A percentile compares a stretch with the other conserved stretches of the same genome.
These are phyloP conservation scores for Ophiosphaerella herpotricha DNA, from an alignment of 2,329 filamentous ascomycete species.

Conservation along the genomic window DNA sequence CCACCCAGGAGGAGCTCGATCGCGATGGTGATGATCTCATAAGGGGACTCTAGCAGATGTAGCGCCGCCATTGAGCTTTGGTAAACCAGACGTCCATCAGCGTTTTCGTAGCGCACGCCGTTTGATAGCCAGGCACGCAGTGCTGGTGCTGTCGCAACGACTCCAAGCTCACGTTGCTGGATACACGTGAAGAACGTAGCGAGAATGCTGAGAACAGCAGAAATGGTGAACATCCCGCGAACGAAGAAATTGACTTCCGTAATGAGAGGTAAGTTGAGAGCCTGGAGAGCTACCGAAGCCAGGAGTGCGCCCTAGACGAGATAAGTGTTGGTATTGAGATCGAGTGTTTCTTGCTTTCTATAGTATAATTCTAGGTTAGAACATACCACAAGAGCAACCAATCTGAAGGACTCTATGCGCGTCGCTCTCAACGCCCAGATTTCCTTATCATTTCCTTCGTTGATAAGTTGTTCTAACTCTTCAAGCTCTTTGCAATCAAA, in stretches of 20 bases:
- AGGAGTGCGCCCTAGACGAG: conserved; percentile 21
- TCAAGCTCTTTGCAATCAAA: conserved; percentile 25
- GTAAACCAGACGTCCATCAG: neutral
- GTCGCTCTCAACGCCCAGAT: conserved; percentile 11
- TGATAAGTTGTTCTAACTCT: conserved; percentile 20
- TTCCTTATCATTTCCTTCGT: conserved; percentile 16
- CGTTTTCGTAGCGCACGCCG: conserved; percentile 11
- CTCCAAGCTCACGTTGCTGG: conserved; percentile 22
- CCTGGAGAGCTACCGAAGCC: conserved; percentile 17
- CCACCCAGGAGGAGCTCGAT: conserved; percentile 18
- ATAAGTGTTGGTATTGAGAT: too few species aligned
- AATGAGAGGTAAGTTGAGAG: conserved; percentile 16
- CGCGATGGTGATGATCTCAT: conserved; percentile 20
- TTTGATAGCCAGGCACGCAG: conserved; percentile 23
- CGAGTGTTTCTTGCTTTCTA: too few species aligned
- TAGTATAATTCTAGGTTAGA: too few species aligned
- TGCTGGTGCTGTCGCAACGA: conserved; percentile 5
- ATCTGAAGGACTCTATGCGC: conserved; percentile 19
- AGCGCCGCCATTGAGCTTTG: conserved; percentile 20
- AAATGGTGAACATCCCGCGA: conserved; percentile 13
- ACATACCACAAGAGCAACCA: conserved; percentile 26
- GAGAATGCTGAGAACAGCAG: conserved; percentile 16
- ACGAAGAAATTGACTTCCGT: conserved; percentile 11
- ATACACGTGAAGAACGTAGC: conserved; percentile 24
- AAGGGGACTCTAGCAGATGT: conserved; percentile 20